Conservation (phyloP, 805 yeast species). For the Yarrowia phangngaensis region DNA sequence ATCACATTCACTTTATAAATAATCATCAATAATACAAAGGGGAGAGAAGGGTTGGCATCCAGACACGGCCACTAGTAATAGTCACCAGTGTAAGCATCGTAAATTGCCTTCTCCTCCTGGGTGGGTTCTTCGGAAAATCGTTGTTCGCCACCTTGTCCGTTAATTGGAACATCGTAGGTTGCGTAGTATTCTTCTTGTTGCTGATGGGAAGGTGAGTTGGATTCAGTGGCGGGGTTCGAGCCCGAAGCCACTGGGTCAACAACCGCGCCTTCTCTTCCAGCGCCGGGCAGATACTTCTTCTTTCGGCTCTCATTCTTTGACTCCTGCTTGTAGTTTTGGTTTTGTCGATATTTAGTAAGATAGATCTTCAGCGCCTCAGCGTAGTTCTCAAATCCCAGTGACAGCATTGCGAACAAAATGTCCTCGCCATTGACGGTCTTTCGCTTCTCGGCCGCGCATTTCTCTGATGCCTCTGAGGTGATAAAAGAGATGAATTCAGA, state of each 20-base stretch:
- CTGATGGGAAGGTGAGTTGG: slow-evolving; percentile 18
- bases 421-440: slow-evolving; percentile 72
- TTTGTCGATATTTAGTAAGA: slow-evolving; percentile 61
- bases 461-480: slow-evolving; percentile 62
- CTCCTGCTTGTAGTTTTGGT: slow-evolving; percentile 31
- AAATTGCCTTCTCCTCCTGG: slow-evolving; percentile 26
- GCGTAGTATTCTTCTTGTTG: slow-evolving; percentile 19
- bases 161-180: slow-evolving; percentile 21
- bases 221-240: slow-evolving; percentile 23
- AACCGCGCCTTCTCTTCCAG: neutral
- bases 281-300: neutral
- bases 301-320: slow-evolving; percentile 11
- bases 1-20: slow-evolving; percentile 26
- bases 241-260: too few species aligned
- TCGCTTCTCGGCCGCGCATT: slow-evolving; percentile 59
- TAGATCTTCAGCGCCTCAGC: slow-evolving; percentile 66
- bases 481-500: slow-evolving; percentile 64
- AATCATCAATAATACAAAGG: slow-evolving; percentile 24
- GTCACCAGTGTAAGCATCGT: slow-evolving; percentile 24
- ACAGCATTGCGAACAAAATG: slow-evolving; percentile 57
- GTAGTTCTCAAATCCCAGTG: slow-evolving; percentile 66
- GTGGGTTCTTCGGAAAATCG: slow-evolving; percentile 18
- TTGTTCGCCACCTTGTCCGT: slow-evolving; percentile 17
- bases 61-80: neutral
- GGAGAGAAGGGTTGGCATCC: slow-evolving; percentile 6